Base-by-base conservation (phyloP, 73 alveolate genomes). In the Paramecium tetraurelia region DNA sequence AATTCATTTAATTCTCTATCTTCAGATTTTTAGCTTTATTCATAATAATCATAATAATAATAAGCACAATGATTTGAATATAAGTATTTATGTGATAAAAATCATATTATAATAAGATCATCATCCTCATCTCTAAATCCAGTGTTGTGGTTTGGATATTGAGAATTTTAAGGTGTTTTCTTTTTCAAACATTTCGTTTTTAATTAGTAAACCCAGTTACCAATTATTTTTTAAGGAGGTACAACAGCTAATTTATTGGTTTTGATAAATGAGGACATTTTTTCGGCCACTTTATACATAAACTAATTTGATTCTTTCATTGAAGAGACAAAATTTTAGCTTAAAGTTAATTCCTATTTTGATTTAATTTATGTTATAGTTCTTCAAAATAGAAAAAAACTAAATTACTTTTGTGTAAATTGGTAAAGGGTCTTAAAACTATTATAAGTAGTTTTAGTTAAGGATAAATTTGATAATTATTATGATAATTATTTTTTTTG, bases 121-220 rank as follows among this genome's bases (percentile, higher is more conserved):
- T 63, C 48, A 63, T 63, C 84, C 24, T 63, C 84, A 63, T 63
- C 84, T 11, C 84, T 63, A 22, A 22, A 63, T 63, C 84, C 84
- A 24, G 84, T 11, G 8, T 53, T 53, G 14, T 53, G 69, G 21
- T 53, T 53, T 16, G 69, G 31, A 53, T 53, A 53, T 9, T 53
- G 21, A n/a, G 31, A 18, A 27, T 10, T 63, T 63, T 21, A 7
- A 12, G 18, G 46, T 4, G 20, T 11, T 12, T 63, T 63, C 84
- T 63, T 11, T 31, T 63, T 63, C 10, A 31, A 63, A 12, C 46
- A 63, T 31, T 27, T 63, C 3, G 84, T 27, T 31, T 31, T 31
- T 21, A 63, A 12, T 63, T 63, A 31, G 1, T 63, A 12, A 12
- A 27, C 20, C 84, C 84, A 63, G 6, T 63, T 63, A 9, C 84